A percentile compares a stretch with the other conserved stretches of the same genome.
Conservation (phyloP, 1,284 basidiomycete species). For the Pterulicium gracile region DNA sequence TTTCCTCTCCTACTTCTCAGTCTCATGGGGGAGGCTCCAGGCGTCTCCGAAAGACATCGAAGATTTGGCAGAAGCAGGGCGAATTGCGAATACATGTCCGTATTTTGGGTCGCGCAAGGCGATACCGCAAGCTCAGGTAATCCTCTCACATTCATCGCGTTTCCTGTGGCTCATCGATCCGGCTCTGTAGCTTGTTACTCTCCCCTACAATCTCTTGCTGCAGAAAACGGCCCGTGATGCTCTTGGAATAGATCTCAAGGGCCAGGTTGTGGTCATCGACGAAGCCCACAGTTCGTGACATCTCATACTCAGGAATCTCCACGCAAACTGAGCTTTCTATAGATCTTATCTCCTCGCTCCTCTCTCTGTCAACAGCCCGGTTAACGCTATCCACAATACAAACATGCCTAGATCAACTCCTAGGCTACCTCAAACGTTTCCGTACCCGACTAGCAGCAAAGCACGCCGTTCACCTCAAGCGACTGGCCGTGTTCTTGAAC, state of each 20-base stretch:
- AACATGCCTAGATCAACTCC: constrained; percentile 68
- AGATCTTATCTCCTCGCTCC: constrained; percentile 83
- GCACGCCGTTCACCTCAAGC: constrained; percentile 75
- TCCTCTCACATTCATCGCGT: constrained; percentile 10
- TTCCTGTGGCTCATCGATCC: constrained; percentile 7
- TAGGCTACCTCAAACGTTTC: constrained; percentile 74
- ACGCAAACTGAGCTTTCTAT: constrained; percentile 3
- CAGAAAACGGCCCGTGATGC: constrained; percentile 81
- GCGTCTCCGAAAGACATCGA: constrained; percentile 90
- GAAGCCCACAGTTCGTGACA: constrained; percentile 87
- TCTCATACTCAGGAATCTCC: background rate
- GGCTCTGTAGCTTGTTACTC: constrained; percentile 62
- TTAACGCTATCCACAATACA: constrained; percentile 51
- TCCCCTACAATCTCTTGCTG: constrained; percentile 91
- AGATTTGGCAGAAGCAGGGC: constrained; percentile 74
- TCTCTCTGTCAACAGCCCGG: constrained; percentile 74
- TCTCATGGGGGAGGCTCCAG: constrained; percentile 27
- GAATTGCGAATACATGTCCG: constrained; percentile 65
- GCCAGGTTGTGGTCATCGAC: constrained; percentile 86
- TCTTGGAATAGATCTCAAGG: constrained; percentile 72
- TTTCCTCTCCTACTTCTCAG: constrained; percentile 3
- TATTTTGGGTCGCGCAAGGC: constrained; percentile 89
- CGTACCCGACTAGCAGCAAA: constrained; percentile 59
- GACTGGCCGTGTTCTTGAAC: constrained; percentile 65
- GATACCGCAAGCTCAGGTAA: constrained; percentile 83